A percentile compares a stretch with the other conserved stretches of the same genome.
These are phyloP conservation scores for Mycosarcoma mackinlayi DNA, from an alignment of 1,284 basidiomycete genomes.

Conservation along the genomic window DNA sequence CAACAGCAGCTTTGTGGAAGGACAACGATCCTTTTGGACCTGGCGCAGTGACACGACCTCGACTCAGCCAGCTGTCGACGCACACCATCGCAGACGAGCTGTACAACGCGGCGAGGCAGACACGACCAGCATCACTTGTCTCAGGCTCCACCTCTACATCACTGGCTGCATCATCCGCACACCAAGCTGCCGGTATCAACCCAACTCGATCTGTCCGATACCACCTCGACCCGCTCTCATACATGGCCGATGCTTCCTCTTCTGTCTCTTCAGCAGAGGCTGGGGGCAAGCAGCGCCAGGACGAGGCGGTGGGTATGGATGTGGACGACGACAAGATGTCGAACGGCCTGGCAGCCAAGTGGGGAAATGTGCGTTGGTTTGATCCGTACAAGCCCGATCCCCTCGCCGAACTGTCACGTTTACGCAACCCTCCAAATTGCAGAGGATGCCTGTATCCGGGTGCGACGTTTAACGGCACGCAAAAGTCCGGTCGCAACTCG, in stretches of 20 bases:
- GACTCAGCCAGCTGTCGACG: constrained; percentile 37
- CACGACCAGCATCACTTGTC: constrained; percentile 25
- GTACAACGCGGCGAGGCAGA: constrained; percentile 22
- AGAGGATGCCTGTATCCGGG: constrained; percentile 63
- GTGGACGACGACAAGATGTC: constrained; percentile 7
- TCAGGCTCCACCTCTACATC: constrained; percentile 34
- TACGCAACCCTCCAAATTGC: constrained; percentile 36
- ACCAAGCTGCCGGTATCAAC: constrained; percentile 20
- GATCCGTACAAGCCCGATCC: constrained; percentile 54
- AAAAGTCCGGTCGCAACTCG: constrained; percentile 59
- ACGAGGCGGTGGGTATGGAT: constrained; percentile 7
- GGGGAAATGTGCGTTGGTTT: constrained; percentile 42
- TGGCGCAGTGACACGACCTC: constrained; percentile 41
- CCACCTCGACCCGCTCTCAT: constrained; percentile 21
- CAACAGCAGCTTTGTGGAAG: constrained; percentile 3
- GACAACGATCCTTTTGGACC: constrained; percentile 51
- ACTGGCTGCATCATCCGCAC: constrained; percentile 18
- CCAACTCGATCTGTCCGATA: constrained; percentile 29
- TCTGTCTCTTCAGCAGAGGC: neutral
- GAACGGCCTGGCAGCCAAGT: constrained; percentile 13
- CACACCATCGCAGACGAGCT: constrained; percentile 38
- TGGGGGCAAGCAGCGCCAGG: neutral
- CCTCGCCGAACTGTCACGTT: constrained; percentile 37
- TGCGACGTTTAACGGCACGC: constrained; percentile 61
- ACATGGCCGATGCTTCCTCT: neutral